A percentile compares a stretch with the other conserved stretches of the same genome.
phyloP scores from a whole-genome alignment of 208 protist species.

The Strigomonas culicis region DNA sequence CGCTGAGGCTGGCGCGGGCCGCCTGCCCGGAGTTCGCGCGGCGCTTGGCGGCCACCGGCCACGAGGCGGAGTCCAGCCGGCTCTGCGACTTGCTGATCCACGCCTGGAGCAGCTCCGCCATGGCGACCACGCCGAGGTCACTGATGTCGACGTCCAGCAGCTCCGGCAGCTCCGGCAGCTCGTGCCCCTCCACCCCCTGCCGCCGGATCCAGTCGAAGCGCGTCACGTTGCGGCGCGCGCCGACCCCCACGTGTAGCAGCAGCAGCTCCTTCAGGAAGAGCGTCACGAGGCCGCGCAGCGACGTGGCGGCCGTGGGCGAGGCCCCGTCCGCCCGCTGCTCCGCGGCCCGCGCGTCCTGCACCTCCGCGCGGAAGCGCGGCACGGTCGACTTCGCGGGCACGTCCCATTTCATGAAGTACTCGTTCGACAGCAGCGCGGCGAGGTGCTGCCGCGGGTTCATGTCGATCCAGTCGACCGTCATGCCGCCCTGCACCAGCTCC shows the following conservation, averaged over 20 bases:
- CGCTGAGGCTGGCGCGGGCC: neutral
- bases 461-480: slow-evolving; percentile 1
- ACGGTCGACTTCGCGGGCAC: slow-evolving; percentile 8
- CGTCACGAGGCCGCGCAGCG: slow-evolving; percentile 1
- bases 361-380: slow-evolving; percentile 9
- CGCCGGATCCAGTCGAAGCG: slow-evolving; percentile 12
- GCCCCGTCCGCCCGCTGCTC: neutral
- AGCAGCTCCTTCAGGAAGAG: slow-evolving; percentile 33
- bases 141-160: neutral
- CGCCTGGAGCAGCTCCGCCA: neutral
- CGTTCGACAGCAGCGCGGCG: slow-evolving; percentile 16
- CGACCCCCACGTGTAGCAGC: slow-evolving; percentile 23
- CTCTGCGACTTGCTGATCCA: neutral
- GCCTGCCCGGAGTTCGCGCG: neutral
- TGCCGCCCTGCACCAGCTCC: neutral
- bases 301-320: slow-evolving; percentile 10
- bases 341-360: slow-evolving; percentile 1
- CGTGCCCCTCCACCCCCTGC: neutral
- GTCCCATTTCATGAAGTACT: slow-evolving; percentile 3
- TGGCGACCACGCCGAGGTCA: neutral
- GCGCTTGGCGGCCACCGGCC: neutral
- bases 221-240: slow-evolving; percentile 16
- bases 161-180: neutral
- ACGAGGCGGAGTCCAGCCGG: neutral
- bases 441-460: slow-evolving; percentile 23